Evolutionary conservation across 306 rosid genomes (phyloP).

Genomic region (Corylus americana): DNA sequence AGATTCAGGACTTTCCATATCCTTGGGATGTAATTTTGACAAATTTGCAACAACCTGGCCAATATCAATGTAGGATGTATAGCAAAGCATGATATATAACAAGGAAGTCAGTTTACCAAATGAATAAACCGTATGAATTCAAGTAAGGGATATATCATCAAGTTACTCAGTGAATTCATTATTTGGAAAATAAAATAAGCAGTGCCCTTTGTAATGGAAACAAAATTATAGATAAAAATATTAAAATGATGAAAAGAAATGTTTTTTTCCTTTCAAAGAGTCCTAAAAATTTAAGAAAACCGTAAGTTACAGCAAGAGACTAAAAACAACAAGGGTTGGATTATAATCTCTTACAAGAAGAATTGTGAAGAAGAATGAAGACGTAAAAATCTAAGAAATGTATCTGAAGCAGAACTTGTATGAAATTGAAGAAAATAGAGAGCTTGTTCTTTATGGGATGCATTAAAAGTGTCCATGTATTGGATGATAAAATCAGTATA

Average conservation of each 20-base stretch:
- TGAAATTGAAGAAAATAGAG: not conserved
- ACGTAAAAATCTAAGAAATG: not conserved
- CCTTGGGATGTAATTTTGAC: conserved; percentile 74
- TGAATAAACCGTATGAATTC: not conserved
- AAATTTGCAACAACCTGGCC: conserved; percentile 65
- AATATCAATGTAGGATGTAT: conserved; percentile 23
- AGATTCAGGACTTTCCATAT: conserved; percentile 51
- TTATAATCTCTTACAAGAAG: not conserved
- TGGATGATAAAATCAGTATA: not conserved
- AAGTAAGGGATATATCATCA: not conserved
- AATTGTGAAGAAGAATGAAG: not conserved
- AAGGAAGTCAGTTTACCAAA: conserved; percentile 23
- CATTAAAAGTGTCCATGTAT: not conserved
- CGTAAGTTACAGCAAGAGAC: not conserved
- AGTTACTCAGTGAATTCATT: too few relatives aligned
- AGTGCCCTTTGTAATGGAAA: not conserved
- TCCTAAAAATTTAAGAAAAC: not conserved
- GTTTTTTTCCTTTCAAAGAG: not conserved
- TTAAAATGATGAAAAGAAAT: not conserved
- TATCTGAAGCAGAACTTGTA: not conserved
- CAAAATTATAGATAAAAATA: not conserved
- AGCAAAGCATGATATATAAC: too few relatives aligned
- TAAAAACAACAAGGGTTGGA: not conserved
- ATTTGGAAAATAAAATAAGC: not conserved
- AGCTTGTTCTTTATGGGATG: not conserved